Percentiles rank a stretch among this genome's conserved stretches.
phyloP scores from a whole-genome alignment of 192 early-diverging fungal species.

The Helicostylum pulchrum region DNA sequence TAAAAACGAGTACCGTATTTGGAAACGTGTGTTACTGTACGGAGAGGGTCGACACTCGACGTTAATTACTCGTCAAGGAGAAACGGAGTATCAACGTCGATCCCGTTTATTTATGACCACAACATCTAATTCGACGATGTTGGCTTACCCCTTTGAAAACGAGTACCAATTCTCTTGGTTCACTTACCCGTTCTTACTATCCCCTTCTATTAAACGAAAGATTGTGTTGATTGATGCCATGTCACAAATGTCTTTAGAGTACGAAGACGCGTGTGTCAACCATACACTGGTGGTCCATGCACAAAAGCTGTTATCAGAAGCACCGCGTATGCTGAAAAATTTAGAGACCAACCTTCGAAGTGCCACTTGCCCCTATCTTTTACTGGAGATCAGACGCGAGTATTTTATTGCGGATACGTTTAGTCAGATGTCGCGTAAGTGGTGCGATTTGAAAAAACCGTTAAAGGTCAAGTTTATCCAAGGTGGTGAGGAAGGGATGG shows the following conservation, averaged over 20 bases:
- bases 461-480: conserved; percentile 83
- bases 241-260: conserved; percentile 72
- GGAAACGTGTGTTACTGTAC: conserved; percentile 54
- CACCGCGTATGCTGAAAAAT: conserved; percentile 37
- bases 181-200: conserved; percentile 66
- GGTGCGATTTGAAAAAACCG: conserved; percentile 70
- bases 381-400: conserved; percentile 71
- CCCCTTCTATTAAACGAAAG: conserved; percentile 64
- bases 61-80: background rate
- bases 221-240: conserved; percentile 74
- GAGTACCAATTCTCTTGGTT: conserved; percentile 64
- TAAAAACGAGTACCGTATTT: conserved; percentile 74
- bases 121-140: background rate
- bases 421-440: conserved; percentile 65
- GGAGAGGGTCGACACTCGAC: conserved; percentile 30
- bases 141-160: conserved; percentile 19
- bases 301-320: conserved; percentile 61
- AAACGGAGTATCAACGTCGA: conserved; percentile 13
- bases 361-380: conserved; percentile 72
- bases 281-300: conserved; percentile 77
- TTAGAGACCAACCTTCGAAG: conserved; percentile 59
- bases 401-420: conserved; percentile 74
- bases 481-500: conserved; percentile 90
- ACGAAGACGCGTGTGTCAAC: conserved; percentile 79
- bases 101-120: conserved; percentile 16